Conservation (phyloP, 2,329 filamentous ascomycete species). For the Colletotrichum trifolii region DNA sequence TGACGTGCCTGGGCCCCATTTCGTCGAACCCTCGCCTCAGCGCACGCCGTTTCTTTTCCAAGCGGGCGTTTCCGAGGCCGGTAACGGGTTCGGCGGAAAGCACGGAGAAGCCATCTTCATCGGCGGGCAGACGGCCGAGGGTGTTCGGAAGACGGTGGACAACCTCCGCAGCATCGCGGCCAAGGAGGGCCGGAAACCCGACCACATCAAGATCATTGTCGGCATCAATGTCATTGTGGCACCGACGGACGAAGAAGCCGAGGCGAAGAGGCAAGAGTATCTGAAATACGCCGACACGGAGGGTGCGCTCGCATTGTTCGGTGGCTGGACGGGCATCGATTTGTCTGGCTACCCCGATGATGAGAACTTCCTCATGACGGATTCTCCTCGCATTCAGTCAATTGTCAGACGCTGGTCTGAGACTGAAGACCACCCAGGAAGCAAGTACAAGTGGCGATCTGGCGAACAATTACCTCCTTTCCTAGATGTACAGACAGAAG, state of each 20-base stretch:
- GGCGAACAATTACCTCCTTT: slow-evolving; percentile 12
- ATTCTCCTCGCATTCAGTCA: slow-evolving; percentile 51
- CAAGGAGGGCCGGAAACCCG: slow-evolving; percentile 50
- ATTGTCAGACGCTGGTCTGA: slow-evolving; percentile 36
- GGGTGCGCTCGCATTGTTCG: slow-evolving; percentile 56
- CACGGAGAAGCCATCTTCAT: slow-evolving; percentile 52
- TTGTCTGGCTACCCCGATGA: slow-evolving; percentile 54
- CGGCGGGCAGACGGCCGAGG: slow-evolving; percentile 54
- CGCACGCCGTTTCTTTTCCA: slow-evolving; percentile 73
- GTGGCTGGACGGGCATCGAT: slow-evolving; percentile 59
- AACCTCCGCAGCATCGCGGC: slow-evolving; percentile 52
- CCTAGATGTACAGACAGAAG: neutral
- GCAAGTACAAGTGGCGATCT: slow-evolving; percentile 33
- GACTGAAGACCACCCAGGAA: slow-evolving; percentile 34
- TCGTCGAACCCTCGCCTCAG: slow-evolving; percentile 71
- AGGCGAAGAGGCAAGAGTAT: slow-evolving; percentile 53
- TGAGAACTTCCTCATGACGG: slow-evolving; percentile 56
- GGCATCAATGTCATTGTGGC: slow-evolving; percentile 56
- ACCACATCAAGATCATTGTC: slow-evolving; percentile 55
- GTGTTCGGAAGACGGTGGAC: slow-evolving; percentile 53
- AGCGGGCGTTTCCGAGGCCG: slow-evolving; percentile 47
- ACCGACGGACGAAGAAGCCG: slow-evolving; percentile 55
- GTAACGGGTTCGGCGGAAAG: slow-evolving; percentile 8
- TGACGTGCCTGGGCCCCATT: slow-evolving; percentile 67
- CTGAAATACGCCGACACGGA: slow-evolving; percentile 56